These are phyloP conservation scores for Yarrowia divulgata DNA, from an alignment of 805 yeast genomes.

Conservation along the genomic window DNA sequence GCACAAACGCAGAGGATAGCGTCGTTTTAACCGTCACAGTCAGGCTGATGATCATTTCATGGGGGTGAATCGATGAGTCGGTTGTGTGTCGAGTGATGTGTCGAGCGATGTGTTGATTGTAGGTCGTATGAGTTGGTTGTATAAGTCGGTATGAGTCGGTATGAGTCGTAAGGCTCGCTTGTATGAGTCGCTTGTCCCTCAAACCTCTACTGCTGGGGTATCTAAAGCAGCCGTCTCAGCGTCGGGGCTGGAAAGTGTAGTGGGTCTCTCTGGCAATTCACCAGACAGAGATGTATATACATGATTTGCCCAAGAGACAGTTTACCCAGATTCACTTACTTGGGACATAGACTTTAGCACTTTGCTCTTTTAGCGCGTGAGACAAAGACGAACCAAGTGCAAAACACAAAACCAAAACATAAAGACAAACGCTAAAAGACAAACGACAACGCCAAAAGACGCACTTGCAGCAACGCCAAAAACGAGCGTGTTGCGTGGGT, in stretches of 20 bases:
- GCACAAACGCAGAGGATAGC: constrained; percentile 3
- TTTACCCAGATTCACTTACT: constrained; percentile 1
- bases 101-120: background rate
- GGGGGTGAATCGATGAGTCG: background rate
- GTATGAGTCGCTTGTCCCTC: too few species aligned
- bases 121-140: background rate
- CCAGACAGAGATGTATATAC: constrained; percentile 24
- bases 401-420: background rate
- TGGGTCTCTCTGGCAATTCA: background rate
- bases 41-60: constrained; percentile 29
- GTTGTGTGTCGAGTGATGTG: background rate
- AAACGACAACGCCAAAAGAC: background rate
- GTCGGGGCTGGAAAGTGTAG: too few species aligned
- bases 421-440: background rate
- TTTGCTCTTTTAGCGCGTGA: constrained; percentile 1
- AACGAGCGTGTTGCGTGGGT: constrained; percentile 1
- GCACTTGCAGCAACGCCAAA: constrained; percentile 9
- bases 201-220: too few species aligned
- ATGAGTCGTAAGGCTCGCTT: background rate
- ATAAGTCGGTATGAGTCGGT: too few species aligned
- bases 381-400: background rate
- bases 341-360: background rate
- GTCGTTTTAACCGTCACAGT: constrained; percentile 21
- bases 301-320: constrained; percentile 13
- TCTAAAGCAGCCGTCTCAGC: too few species aligned